Evolutionary conservation across 176 grass and related monocot genomes (phyloP).

Genomic region (Bothriochloa decipiens): DNA sequence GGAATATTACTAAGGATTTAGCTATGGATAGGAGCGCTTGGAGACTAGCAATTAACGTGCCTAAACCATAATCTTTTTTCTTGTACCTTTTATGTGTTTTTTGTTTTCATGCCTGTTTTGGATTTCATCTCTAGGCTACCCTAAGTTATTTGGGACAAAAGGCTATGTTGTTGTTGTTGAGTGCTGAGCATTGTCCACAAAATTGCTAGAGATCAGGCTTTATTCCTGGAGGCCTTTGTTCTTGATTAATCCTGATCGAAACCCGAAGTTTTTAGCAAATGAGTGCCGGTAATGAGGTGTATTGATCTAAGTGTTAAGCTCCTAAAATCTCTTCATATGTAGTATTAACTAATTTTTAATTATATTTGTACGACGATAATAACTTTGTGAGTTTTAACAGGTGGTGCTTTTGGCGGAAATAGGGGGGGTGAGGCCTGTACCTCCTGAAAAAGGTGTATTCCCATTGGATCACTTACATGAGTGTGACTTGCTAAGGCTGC

Average conservation of each 20-base stretch:
- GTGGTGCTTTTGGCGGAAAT: constrained; percentile 90
- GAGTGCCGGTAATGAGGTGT: constrained; percentile 45
- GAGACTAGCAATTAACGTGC: no score
- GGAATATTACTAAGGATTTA: no score
- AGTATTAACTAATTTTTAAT: not conserved
- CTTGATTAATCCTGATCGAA: not conserved
- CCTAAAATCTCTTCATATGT: not conserved
- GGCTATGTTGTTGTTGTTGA: constrained; percentile 26
- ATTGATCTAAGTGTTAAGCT: not conserved
- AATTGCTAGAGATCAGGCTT: not conserved
- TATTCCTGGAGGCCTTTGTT: not conserved
- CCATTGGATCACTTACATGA: constrained; percentile 84
- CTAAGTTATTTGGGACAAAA: no score
- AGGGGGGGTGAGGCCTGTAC: constrained; percentile 74
- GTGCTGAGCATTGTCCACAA: not conserved
- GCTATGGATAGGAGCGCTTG: no score
- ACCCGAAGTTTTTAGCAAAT: constrained; percentile 19
- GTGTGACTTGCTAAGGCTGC: constrained; percentile 67
- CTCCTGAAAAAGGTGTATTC: constrained; percentile 94
- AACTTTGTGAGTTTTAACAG: constrained; percentile 49
- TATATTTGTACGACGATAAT: not conserved
- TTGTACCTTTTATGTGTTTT: no score
- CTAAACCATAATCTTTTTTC: no score
- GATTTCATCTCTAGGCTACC: no score
- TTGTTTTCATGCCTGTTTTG: no score